phyloP scores from a whole-genome alignment of 73 alveolate species.

The Paraurostyla sp. region DNA sequence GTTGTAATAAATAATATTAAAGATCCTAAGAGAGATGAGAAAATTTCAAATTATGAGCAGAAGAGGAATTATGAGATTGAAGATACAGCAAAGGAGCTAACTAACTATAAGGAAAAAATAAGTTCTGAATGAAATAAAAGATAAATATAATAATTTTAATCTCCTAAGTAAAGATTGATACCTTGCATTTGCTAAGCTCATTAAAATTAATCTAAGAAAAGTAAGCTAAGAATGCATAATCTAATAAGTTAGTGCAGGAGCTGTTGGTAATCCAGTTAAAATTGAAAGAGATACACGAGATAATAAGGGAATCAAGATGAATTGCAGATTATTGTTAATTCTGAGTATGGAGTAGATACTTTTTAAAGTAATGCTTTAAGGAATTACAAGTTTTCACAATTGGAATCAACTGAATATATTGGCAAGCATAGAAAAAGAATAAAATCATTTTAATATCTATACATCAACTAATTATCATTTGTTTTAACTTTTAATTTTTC shows the following conservation, averaged over 20 bases:
- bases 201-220: not conserved
- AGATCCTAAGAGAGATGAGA: constrained; percentile 23
- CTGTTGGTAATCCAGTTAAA: too few relatives aligned
- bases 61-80: not conserved
- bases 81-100: not conserved
- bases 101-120: not conserved
- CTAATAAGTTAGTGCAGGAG: too few relatives aligned
- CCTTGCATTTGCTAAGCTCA: not conserved
- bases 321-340: not conserved
- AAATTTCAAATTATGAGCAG: constrained; percentile 9
- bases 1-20: constrained; percentile 2
- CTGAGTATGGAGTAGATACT: not conserved
- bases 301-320: not conserved
- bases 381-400: not conserved
- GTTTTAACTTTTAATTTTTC: too few relatives aligned
- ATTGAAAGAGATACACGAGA: not conserved
- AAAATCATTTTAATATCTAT: too few relatives aligned
- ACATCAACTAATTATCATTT: too few relatives aligned
- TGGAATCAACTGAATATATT: constrained; percentile 26
- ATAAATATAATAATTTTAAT: not conserved
- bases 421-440: not conserved
- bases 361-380: too few relatives aligned
- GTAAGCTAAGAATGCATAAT: not conserved
- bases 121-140: not conserved
- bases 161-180: not conserved